Base-by-base conservation (phyloP, 75 land plant species). In the Isoetes taiwanensis region DNA sequence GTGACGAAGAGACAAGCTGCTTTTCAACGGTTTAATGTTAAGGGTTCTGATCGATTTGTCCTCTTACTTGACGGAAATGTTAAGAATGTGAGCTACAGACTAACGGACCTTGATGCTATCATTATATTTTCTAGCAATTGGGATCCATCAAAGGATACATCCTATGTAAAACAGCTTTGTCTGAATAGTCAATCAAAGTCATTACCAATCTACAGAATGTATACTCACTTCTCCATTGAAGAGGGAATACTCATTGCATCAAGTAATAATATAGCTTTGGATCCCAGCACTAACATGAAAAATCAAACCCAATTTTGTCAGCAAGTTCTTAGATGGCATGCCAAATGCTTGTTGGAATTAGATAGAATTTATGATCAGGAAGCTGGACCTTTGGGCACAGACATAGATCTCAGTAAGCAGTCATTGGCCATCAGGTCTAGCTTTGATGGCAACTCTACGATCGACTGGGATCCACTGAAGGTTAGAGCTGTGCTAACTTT, bases 111-210 rank as follows among this genome's bases (percentile, higher is more conserved):
- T 28, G 79, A 88, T 61, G 43, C 53, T 56, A 64, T 88, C 31
- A 69, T 94, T 25, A 68, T 94, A 11, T 88, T 69, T 60, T 72
- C 73, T 38, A 84, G 95, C 68, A 90, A 88, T 31, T 84, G 81
- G 99, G 82, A 76, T 46, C 96, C 90, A 23, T 21, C 70, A 46
- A 81, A 69, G 69, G 96, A 94, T 56, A 32, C 77, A 50, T 65
- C 64, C 50, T 67, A 77, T 9, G 53, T 94, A 31, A 75, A 79
- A n/a, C 79, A 59, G 58, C 62, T 82, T 9, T 59, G 61, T n/a
- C 43, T 82, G 35, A 65, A 72, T 29, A 61, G 75, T 42, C 69
- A 70, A 27, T 50, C 33, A 73, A n/a, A 69, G 28, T 72, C 52
- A 9, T 30, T 87, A 21, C 68, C 59, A 46, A 75, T 91, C 0